Evolutionary conservation across 2,329 filamentous ascomycete genomes (phyloP).

Genomic region (Delphinella strobiligena): DNA sequence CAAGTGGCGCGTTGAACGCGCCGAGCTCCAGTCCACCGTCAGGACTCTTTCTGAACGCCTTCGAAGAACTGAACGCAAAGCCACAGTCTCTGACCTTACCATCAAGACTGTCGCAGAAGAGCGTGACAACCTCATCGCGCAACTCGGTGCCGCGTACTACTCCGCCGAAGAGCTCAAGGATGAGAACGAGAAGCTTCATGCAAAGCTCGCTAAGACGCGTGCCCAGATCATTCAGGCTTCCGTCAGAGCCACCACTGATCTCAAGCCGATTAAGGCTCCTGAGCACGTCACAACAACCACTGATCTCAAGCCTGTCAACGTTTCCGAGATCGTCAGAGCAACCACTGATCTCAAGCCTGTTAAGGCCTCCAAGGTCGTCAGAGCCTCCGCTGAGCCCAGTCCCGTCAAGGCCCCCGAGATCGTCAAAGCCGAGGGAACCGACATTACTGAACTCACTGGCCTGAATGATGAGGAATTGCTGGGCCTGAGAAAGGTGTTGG

Average conservation of each 20-base stretch:
- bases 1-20: conserved; percentile 29
- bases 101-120: conserved; percentile 51
- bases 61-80: conserved; percentile 50
- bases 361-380: too few relatives aligned
- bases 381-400: too few relatives aligned
- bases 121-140: conserved; percentile 52
- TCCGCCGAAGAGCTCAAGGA: conserved; percentile 49
- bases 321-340: too few relatives aligned
- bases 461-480: conserved; percentile 42
- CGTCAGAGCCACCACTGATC: too few relatives aligned
- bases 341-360: too few relatives aligned
- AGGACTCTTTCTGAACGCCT: conserved; percentile 49
- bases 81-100: conserved; percentile 50
- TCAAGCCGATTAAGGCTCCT: too few relatives aligned
- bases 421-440: too few relatives aligned
- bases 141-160: conserved; percentile 48
- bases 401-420: too few relatives aligned
- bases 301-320: too few relatives aligned
- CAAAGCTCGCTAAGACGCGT: too few relatives aligned
- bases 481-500: conserved; percentile 41
- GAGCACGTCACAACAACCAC: too few relatives aligned
- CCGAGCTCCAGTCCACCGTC: conserved; percentile 48
- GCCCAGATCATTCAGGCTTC: too few relatives aligned
- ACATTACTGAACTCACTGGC: conserved; percentile 43
- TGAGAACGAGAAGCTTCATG: conserved; percentile 49